Evolutionary conservation across 768 basidiomycete genomes (phyloP).

Genomic region (Termitomyces heimii): DNA sequence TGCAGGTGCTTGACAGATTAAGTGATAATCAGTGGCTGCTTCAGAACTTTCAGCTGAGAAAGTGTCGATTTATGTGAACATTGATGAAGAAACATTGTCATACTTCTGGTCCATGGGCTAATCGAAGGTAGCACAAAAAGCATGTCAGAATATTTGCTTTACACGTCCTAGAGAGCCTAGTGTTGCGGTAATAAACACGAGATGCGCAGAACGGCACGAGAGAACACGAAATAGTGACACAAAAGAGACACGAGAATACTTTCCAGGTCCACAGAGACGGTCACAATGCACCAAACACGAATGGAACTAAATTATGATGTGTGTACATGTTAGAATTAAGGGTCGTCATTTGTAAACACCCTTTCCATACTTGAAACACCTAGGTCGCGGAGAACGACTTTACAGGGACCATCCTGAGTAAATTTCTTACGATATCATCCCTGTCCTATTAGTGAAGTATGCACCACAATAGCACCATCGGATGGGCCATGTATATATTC

Average conservation of each 20-base stretch:
- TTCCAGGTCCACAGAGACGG: no score
- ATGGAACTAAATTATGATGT: no score
- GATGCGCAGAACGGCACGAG: no score
- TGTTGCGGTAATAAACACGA: no score
- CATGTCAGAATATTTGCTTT: no score
- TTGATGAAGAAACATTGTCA: not conserved
- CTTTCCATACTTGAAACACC: no score
- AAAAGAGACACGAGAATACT: no score
- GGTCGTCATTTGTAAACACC: no score
- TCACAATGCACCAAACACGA: no score
- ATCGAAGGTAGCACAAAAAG: not conserved
- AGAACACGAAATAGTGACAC: no score
- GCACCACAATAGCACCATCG: slow-evolving; percentile 7
- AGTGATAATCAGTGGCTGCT: not conserved
- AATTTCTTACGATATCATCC: not conserved
- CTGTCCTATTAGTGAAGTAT: not conserved
- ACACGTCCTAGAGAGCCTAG: not conserved
- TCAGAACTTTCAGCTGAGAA: not conserved
- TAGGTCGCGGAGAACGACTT: not conserved
- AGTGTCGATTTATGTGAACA: not conserved
- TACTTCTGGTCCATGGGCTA: not conserved
- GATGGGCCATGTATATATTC: slow-evolving; percentile 5
- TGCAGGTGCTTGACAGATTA: not conserved
- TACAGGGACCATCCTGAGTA: not conserved
- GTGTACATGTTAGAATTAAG: no score